phyloP scores from a whole-genome alignment of 441 rosid genomes.

The Kokia cookei region DNA sequence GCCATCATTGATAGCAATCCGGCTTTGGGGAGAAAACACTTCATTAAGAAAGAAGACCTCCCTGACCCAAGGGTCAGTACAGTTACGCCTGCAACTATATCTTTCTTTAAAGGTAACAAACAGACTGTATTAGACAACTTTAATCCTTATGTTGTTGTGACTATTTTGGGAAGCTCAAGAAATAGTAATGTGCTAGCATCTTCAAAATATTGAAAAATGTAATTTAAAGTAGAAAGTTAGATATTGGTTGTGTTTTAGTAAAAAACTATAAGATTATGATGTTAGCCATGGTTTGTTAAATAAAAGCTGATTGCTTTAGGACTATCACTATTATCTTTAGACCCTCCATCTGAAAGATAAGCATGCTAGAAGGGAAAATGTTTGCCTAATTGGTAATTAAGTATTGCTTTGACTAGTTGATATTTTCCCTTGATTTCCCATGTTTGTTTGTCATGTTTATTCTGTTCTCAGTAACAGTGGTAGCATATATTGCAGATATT shows the following conservation, averaged over 20 bases:
- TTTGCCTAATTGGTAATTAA: neutral
- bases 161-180: neutral
- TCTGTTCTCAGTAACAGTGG: neutral
- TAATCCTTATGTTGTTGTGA: neutral
- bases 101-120: conserved; percentile 67
- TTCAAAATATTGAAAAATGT: neutral
- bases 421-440: neutral
- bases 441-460: conserved; percentile 8
- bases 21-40: conserved; percentile 43
- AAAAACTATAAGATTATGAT: neutral
- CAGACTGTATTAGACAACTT: neutral
- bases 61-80: conserved; percentile 97
- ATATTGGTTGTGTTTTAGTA: neutral
- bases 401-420: neutral
- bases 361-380: neutral
- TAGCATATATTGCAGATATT: conserved; percentile 41
- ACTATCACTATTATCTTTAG: neutral
- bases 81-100: conserved; percentile 79
- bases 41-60: conserved; percentile 53
- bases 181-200: neutral
- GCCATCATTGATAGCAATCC: conserved; percentile 91
- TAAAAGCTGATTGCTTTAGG: neutral
- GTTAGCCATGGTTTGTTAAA: neutral
- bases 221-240: neutral
- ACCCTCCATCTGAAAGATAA: neutral